Evolutionary conservation across 176 grass and related monocot genomes (phyloP).

Genomic region (Saccharum spontaneum): DNA sequence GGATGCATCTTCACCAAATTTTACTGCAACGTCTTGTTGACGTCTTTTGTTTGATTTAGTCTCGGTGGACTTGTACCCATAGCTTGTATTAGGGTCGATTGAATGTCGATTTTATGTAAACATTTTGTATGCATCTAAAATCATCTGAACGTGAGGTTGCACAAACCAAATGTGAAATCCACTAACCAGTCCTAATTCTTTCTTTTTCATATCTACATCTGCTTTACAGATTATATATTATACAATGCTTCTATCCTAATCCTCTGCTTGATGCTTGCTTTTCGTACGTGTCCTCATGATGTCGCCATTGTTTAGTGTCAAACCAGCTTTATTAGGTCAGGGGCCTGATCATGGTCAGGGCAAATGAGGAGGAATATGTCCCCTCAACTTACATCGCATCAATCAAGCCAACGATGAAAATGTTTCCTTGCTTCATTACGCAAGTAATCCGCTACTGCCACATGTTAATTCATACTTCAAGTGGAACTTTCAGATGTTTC

Average conservation of each 20-base stretch:
- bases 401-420: not conserved
- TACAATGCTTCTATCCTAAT: conserved; percentile 21
- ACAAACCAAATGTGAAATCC: conserved; percentile 8
- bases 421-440: conserved; percentile 22
- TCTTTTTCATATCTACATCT: not conserved
- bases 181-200: not conserved
- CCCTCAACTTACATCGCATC: conserved; percentile 28
- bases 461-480: conserved; percentile 28
- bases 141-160: not conserved
- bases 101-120: not conserved
- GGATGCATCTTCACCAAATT: no score
- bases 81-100: no score
- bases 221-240: not conserved
- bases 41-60: no score
- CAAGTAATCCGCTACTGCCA: conserved; percentile 29
- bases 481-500: conserved; percentile 31
- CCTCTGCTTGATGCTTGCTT: conserved; percentile 28
- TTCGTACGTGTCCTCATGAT: conserved; percentile 5
- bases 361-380: conserved; percentile 37
- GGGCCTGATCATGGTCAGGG: conserved; percentile 18
- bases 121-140: not conserved
- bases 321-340: conserved; percentile 43
- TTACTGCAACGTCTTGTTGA: no score
- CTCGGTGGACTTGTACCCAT: no score
- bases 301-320: conserved; percentile 23